Base-by-base conservation (phyloP, 2,329 filamentous ascomycete species). In the Zymoseptoria crescenta region DNA sequence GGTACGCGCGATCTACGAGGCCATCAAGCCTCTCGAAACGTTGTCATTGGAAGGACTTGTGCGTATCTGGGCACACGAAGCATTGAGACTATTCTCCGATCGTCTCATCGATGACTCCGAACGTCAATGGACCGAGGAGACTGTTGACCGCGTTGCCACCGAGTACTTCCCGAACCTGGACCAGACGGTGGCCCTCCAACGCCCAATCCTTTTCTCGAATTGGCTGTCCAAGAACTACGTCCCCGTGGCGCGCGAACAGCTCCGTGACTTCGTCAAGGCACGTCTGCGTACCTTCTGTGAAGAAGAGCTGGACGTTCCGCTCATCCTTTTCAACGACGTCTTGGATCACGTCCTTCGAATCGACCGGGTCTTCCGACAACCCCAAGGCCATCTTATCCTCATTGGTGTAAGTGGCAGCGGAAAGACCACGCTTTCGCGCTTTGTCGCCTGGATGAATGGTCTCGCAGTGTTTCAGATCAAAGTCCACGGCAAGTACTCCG, bases 361-460 rank as follows among this genome's bases (percentile, higher is more conserved):
- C 70, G 94, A 99, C 76, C 88, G 94, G 75, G 94, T 99, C 52
- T 99, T 99, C 82, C 85, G 95, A 69, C 94, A 99, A 72, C 94
- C 95, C 1, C 94, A 99, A 73, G 94, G 94, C 58, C 94, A 99
- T 81, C 81, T 99, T 62, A 99, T 99, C 66, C 82, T 99, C 58
- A 99, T 99, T 68, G 94, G 94, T 79, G 94, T 99, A 57, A 99
- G 94, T 73, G 95, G 94, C 66, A 96, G 91, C 79, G 94, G 94
- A 76, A 99, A 99, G 80, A 99, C 94, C 3, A 99, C 94, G 0
- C 78, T 99, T 10, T 97, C 95, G 30, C 88, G 95, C 59, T 99
- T 99, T 65, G 94, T 99, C 61, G 94, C 94, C 52, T 99, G 94
- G 94, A 99, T 99, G 94, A 99, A 99, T 70, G 95, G 95, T 60